Evolutionary conservation across 331 rosid genomes (phyloP), one percentile per base, ranked within the genome.

Genomic region (Phaseolus coccineus): DNA sequence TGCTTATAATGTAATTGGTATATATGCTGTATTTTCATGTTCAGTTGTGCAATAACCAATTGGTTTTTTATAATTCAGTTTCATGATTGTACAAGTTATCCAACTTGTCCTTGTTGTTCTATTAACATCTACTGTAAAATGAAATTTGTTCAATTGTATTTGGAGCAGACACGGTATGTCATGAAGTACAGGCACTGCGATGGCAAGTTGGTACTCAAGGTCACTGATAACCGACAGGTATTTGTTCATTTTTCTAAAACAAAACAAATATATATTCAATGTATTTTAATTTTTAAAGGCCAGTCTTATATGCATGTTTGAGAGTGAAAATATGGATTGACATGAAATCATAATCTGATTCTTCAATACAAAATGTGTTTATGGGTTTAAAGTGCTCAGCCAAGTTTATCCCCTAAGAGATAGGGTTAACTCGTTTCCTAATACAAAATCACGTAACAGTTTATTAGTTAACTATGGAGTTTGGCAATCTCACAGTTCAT

Each of bases 131-230:
- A 11, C 39, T 33, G 50, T 30, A 48, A 47, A 44, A 31, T 33
- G 62, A 50, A n/a, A 28, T 61, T 47, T 76, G 3, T 65, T 66
- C 56, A 42, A 37, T 73, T 27, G 24, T 14, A 44, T 70, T 86
- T 83, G 80, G 68, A 86, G 78, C 67, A 94, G 97, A 94, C 99
- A 7, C 87, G 98, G 56, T 96, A 91, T 87, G 90, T 82, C 42
- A 85, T 96, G 91, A 93, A 96, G 89, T 96, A 96, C 79, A 80
- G 99, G 42, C 96, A 96, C 75, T 93, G 92, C 81, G 98, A 96
- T 66, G 94, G 99, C 66, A 96, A 96, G 71, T 81, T 96, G 89
- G 97, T 91, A 51, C 96, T 93, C 57, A 91, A 96, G 83, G 97
- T 96, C 88, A 90, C 97, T 1, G 96, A 96, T 80, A 86, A 93